Conservation (phyloP, 495 filamentous ascomycete species). For the Lasiosphaeris hirsuta region DNA sequence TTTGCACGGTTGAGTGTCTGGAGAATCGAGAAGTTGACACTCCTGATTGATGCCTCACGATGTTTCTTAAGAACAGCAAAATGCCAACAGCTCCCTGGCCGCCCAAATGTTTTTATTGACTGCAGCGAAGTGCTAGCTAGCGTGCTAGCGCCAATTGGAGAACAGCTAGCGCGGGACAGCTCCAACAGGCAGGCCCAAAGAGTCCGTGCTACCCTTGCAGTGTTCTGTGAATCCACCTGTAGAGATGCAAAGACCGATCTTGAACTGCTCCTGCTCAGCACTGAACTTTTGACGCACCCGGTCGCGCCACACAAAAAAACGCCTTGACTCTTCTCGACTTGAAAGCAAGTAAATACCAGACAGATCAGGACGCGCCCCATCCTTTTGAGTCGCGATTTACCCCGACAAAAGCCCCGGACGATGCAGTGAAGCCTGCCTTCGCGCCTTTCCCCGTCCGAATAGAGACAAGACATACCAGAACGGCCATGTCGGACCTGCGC, state of each 20-base stretch:
- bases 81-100: conserved; percentile 17
- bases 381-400: no score
- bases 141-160: conserved; percentile 22
- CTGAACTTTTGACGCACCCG: background rate
- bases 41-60: no score
- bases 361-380: no score
- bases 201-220: background rate
- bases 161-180: conserved; percentile 23
- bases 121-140: conserved; percentile 14
- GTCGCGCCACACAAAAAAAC: background rate
- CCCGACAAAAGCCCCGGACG: background rate
- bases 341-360: background rate
- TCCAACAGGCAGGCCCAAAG: conserved; percentile 12
- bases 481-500: conserved; percentile 62
- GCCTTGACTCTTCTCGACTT: background rate
- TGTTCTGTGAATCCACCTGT: conserved; percentile 2
- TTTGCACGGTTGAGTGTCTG: no score
- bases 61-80: conserved; percentile 19
- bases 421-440: conserved; percentile 2
- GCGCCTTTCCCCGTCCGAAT: background rate
- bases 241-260: background rate
- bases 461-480: conserved; percentile 16
- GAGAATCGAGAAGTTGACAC: no score
- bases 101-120: conserved; percentile 33
- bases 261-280: background rate